Base-by-base conservation (phyloP, 2,329 filamentous ascomycete species). In the Ambrosiella xylebori region DNA sequence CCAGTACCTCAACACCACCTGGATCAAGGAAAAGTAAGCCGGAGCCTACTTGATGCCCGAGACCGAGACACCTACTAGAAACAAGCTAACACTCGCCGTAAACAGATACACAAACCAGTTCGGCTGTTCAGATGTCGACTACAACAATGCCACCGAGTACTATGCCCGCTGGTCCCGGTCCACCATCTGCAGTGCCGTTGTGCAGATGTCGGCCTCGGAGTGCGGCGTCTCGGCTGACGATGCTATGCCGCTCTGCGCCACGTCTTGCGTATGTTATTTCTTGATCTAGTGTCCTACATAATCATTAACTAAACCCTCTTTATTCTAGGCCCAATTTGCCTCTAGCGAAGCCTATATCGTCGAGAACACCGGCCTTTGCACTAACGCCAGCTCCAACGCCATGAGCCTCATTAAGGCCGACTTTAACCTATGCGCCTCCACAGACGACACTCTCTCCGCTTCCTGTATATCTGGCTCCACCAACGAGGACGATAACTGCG, bases 111-210 rank as follows among this genome's bases (percentile, higher is more conserved):
- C 86, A 68, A 75, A 78, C 57, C 74, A 88, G 53, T 79, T 98
- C 63, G 91, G 91, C 58, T 98, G 93, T 68, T 76, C 79, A 53
- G 78, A 79, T 62, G 75, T 96, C 65, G 81, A 93, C 66, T 77
- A 90, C 59, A 81, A 80, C 58, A 86, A 95, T 68, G 84, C 88
- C 3, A 84, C 81, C 64, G 78, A 85, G 65, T 80, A 90, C 66
- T 98, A 98, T 71, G 91, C 93, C 54, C 85, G 93, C 65, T 98
- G 91, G 71, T 95, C 91, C 4, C 93, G 82, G 52, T 93, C 86
- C 61, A 84, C 94, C 62, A 78, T 98, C 63, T 98, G 93, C 77
- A 97, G 94, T 74, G 79, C 87, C 63, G 86, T 98, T 66, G 80
- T 98, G 55, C 93, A 98, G 70, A 90, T 88, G 67, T 97, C 93